These are phyloP conservation scores for Alternaria burnsii DNA, from an alignment of 2,329 filamentous ascomycete genomes.

Conservation along the genomic window DNA sequence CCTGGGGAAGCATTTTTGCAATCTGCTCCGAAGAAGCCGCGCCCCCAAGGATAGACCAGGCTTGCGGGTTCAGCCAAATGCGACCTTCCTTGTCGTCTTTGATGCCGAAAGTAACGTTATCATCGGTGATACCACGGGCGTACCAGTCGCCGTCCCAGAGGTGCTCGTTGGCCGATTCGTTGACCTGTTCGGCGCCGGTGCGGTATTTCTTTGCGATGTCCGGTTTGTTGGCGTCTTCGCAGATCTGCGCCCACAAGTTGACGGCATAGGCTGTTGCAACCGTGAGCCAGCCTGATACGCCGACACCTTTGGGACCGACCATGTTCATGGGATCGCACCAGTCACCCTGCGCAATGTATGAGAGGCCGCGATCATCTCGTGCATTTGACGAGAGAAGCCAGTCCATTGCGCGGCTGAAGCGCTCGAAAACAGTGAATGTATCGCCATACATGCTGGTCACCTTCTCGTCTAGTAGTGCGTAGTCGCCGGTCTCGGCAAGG, in stretches of 20 bases:
- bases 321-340: constrained; percentile 71
- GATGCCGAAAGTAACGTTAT: constrained; percentile 62
- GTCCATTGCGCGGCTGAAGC: constrained; percentile 66
- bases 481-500: constrained; percentile 64
- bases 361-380: constrained; percentile 63
- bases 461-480: constrained; percentile 57
- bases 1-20: constrained; percentile 56
- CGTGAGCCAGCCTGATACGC: constrained; percentile 67
- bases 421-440: constrained; percentile 62
- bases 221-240: constrained; percentile 55
- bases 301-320: constrained; percentile 67
- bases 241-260: constrained; percentile 63
- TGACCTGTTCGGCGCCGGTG: constrained; percentile 57
- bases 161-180: constrained; percentile 60
- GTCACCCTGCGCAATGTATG: constrained; percentile 67
- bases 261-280: constrained; percentile 64
- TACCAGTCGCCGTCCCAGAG: constrained; percentile 68
- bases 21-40: constrained; percentile 58
- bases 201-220: constrained; percentile 58
- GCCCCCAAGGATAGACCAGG: constrained; percentile 64
- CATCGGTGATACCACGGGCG: constrained; percentile 66
- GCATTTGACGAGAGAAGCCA: constrained; percentile 59
- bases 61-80: constrained; percentile 67
- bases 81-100: constrained; percentile 62
- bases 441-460: constrained; percentile 57